phyloP scores from a whole-genome alignment of 2,329 filamentous ascomycete genomes.

The Alternaria arbusti region DNA sequence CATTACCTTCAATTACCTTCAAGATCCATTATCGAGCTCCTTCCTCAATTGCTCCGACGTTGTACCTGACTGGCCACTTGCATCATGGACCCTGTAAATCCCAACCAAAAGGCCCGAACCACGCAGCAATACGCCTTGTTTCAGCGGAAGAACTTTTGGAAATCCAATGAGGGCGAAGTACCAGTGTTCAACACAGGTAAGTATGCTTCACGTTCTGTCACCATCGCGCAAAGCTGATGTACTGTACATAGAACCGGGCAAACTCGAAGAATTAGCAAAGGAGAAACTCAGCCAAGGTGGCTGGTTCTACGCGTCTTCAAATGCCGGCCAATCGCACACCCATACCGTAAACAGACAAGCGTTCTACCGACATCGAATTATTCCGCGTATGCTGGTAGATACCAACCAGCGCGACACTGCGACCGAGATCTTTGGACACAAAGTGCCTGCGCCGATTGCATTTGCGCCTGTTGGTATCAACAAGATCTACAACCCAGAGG shows the following conservation, averaged over 20 bases:
- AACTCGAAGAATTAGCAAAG: slow-evolving; percentile 65
- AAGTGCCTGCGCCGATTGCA: slow-evolving; percentile 65
- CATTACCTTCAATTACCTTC: background rate
- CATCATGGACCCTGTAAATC: slow-evolving; percentile 58
- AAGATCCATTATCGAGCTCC: background rate
- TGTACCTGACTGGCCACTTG: background rate
- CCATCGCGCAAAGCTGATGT: background rate
- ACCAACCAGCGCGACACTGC: slow-evolving; percentile 63
- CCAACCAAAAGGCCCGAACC: slow-evolving; percentile 57
- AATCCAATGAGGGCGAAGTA: slow-evolving; percentile 57
- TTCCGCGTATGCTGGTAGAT: slow-evolving; percentile 67
- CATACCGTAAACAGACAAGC: slow-evolving; percentile 66
- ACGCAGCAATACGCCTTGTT: slow-evolving; percentile 63
- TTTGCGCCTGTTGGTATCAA: slow-evolving; percentile 71
- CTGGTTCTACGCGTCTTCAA: slow-evolving; percentile 66
- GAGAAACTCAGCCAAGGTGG: slow-evolving; percentile 63
- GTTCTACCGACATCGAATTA: slow-evolving; percentile 68
- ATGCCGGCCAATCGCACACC: slow-evolving; percentile 61
- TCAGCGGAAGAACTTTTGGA: slow-evolving; percentile 63
- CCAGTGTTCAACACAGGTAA: slow-evolving; percentile 61
- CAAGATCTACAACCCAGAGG: slow-evolving; percentile 66
- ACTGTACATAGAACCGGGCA: slow-evolving; percentile 56
- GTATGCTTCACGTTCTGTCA: background rate
- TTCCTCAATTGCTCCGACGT: background rate
- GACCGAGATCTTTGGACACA: slow-evolving; percentile 66